Base-by-base conservation (phyloP, 164 flowering plant species). In the Nymphaea thermarum region DNA sequence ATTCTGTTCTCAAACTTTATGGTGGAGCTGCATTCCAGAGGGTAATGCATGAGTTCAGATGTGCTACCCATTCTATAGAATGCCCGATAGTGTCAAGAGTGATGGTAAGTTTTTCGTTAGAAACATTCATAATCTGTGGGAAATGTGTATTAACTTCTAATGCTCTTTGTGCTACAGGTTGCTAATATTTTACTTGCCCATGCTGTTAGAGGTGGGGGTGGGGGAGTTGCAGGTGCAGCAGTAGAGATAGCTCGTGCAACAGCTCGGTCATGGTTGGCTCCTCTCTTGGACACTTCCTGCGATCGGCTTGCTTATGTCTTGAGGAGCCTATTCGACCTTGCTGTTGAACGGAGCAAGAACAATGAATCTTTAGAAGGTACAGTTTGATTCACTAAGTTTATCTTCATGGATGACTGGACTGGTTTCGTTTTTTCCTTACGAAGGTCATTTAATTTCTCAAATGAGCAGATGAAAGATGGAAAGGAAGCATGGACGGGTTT, bases 11-110 rank as follows among this genome's bases (percentile, higher is more conserved):
- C 74, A 83, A 88, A 71, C 94, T 95, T n/a, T 92, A 88, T 77
- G 99, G 99, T 42, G 98, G 99, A 65, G 99, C 99, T 71, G 98
- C 98, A 75, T 95, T 92, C 85, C 98, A 90, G 77, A 92, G 99
- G 72, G 97, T 89, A 60, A 85, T 92, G 74, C 96, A 90, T 81
- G 99, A 95, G 77, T 92, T 95, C 53, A 87, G 88, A 0, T 92
- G 96, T 82, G 99, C 98, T 77, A 83, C 98, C 53, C 90, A 87
- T 77, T 95, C 98, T 68, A 84, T 95, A 71, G 87, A 90, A 75
- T 95, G 98, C 74, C 99, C 99, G 17, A 75, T 82, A 55, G 87
- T 95, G 43, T 95, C 99, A 25, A 82, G 94, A 70, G 97, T 90
- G 78, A 95, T 92, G 96, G 99, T 91, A 71, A 61, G 42, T 62